Evolutionary conservation across 208 protist genomes (phyloP).

Genomic region (Acanthamoeba sp.): DNA sequence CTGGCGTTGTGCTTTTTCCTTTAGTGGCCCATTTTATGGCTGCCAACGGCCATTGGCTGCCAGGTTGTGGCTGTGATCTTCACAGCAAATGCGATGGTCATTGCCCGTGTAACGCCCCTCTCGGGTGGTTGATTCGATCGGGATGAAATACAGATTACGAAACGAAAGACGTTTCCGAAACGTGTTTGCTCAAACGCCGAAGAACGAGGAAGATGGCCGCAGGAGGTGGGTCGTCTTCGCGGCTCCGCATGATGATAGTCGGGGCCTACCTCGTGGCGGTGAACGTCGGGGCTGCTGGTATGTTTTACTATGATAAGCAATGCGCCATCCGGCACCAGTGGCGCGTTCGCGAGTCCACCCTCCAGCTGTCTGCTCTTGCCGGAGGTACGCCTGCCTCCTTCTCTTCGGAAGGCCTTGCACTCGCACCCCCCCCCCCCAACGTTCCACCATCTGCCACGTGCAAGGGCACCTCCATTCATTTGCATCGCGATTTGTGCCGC

Average conservation of each 20-base stretch:
- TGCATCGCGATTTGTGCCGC: not conserved
- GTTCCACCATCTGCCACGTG: not conserved
- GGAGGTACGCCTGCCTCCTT: conserved; percentile 36
- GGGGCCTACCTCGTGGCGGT: conserved; percentile 46
- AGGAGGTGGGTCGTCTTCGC: not conserved
- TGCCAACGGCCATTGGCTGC: too few species aligned
- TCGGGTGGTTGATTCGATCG: too few species aligned
- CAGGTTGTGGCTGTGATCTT: too few species aligned
- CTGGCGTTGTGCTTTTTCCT: too few species aligned
- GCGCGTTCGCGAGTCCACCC: conserved; percentile 76
- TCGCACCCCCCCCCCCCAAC: not conserved
- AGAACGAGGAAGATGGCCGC: not conserved
- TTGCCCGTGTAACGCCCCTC: too few species aligned
- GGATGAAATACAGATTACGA: too few species aligned
- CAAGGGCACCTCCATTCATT: too few species aligned
- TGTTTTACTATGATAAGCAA: conserved; percentile 84
- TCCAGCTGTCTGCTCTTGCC: conserved; percentile 76
- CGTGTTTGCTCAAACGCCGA: not conserved
- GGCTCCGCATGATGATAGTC: not conserved
- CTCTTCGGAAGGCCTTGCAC: too few species aligned
- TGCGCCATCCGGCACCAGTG: conserved; percentile 79
- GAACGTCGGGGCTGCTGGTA: conserved; percentile 66
- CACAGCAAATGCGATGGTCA: too few species aligned
- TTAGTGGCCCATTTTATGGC: too few species aligned
- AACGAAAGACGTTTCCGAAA: not conserved